Evolutionary conservation across 495 filamentous ascomycete genomes (phyloP).

Genomic region (Cercophora scortea): DNA sequence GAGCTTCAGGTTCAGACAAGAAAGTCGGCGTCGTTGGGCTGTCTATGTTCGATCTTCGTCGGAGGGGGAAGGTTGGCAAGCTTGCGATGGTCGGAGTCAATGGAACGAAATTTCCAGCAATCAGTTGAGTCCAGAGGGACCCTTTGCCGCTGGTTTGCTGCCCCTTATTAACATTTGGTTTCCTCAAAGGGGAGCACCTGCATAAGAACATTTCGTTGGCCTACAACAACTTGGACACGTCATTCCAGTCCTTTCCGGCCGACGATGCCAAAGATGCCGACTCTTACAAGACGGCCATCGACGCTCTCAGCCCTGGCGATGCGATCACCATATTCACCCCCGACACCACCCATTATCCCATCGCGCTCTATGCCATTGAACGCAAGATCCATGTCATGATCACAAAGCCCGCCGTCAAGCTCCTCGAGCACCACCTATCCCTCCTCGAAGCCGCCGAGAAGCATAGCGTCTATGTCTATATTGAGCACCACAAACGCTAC

Average conservation of each 20-base stretch:
- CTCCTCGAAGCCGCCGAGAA: slow-evolving; percentile 66
- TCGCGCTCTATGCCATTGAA: slow-evolving; percentile 87
- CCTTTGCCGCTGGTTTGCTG: neutral
- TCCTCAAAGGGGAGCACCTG: slow-evolving; percentile 64
- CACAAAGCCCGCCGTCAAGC: slow-evolving; percentile 91
- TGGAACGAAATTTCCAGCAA: slow-evolving; percentile 82
- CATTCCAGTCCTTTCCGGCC: slow-evolving; percentile 73
- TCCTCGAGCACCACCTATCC: slow-evolving; percentile 65
- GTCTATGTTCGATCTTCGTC: slow-evolving; percentile 80
- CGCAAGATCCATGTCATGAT: slow-evolving; percentile 82
- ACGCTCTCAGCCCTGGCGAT: slow-evolving; percentile 71
- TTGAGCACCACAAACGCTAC: slow-evolving; percentile 95
- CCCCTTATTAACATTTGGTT: slow-evolving; percentile 1
- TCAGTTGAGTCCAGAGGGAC: slow-evolving; percentile 52
- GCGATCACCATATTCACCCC: slow-evolving; percentile 97
- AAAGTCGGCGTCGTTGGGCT: slow-evolving; percentile 89
- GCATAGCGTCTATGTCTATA: slow-evolving; percentile 78
- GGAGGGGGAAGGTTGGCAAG: slow-evolving; percentile 78
- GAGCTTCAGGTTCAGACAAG: slow-evolving; percentile 76
- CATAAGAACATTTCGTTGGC: slow-evolving; percentile 79
- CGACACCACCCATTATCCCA: slow-evolving; percentile 89
- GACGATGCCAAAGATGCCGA: slow-evolving; percentile 65
- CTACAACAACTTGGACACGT: slow-evolving; percentile 80
- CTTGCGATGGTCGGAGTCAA: slow-evolving; percentile 87
- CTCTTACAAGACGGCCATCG: slow-evolving; percentile 84